phyloP scores from a whole-genome alignment of 2,329 filamentous ascomycete species.

The Cadophora sp. region DNA sequence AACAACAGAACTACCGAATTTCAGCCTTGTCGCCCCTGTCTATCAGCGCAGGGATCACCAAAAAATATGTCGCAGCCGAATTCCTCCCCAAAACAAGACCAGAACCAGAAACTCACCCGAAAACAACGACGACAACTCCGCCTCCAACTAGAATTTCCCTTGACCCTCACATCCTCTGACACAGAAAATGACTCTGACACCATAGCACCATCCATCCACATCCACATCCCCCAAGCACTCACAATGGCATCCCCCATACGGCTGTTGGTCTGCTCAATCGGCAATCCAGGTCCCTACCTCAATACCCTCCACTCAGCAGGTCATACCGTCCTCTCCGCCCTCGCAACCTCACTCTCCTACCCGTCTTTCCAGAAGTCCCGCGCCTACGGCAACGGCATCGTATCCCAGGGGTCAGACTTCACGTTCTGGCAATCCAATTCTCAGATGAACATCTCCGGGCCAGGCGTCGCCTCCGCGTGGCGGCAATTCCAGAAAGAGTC shows the following conservation, averaged over 20 bases:
- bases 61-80: conserved; percentile 28
- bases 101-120: conserved; percentile 11
- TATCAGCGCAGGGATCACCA: conserved; percentile 15
- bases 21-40: conserved; percentile 24
- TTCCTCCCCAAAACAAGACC: conserved; percentile 14
- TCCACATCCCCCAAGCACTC: conserved; percentile 5
- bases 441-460: conserved; percentile 86
- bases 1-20: background rate
- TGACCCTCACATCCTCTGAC: conserved; percentile 7
- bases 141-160: background rate
- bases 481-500: conserved; percentile 57
- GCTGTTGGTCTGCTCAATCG: conserved; percentile 84
- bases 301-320: conserved; percentile 87
- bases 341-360: conserved; percentile 49
- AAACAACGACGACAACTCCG: conserved; percentile 26
- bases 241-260: conserved; percentile 47
- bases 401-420: conserved; percentile 57
- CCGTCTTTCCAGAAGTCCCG: conserved; percentile 57
- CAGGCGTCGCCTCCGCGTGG: conserved; percentile 72
- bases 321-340: conserved; percentile 73
- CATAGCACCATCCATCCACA: conserved; percentile 5
- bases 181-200: conserved; percentile 16
- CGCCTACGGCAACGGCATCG: conserved; percentile 56
- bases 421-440: conserved; percentile 77
- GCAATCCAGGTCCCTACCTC: conserved; percentile 79